Conservation (phyloP, 2,329 filamentous ascomycete genomes). For the Didymella keratinophila region DNA sequence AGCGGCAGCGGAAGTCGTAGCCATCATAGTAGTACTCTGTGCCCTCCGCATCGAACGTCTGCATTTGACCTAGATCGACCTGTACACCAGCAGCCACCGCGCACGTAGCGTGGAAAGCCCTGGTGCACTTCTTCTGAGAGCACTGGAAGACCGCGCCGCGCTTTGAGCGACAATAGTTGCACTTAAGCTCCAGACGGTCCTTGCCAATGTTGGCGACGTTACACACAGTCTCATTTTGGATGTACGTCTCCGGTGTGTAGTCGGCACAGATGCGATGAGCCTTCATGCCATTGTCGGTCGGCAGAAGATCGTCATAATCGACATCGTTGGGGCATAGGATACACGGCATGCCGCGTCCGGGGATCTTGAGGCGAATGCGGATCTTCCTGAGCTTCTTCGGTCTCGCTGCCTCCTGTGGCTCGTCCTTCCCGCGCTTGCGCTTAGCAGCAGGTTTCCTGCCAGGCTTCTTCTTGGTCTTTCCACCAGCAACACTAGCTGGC, state of each 20-base stretch:
- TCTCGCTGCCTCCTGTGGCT: constrained; percentile 55
- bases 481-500: constrained; percentile 74
- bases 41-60: constrained; percentile 87
- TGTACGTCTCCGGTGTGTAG: constrained; percentile 91
- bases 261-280: constrained; percentile 89
- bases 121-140: constrained; percentile 89
- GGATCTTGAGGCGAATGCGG: constrained; percentile 74
- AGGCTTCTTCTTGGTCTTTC: constrained; percentile 72
- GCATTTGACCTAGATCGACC: constrained; percentile 84
- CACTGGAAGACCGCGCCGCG: constrained; percentile 98
- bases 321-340: constrained; percentile 92
- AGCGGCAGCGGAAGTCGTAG: constrained; percentile 92
- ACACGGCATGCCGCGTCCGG: constrained; percentile 81
- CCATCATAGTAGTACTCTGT: constrained; percentile 91
- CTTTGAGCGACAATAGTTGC: constrained; percentile 92
- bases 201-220: constrained; percentile 85
- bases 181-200: constrained; percentile 88
- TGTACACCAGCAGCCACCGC: constrained; percentile 91
- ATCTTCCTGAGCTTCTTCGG: constrained; percentile 77
- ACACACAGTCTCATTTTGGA: constrained; percentile 79
- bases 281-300: constrained; percentile 85
- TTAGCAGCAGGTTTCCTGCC: constrained; percentile 75
- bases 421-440: constrained; percentile 56
- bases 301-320: constrained; percentile 79
- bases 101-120: constrained; percentile 94